phyloP scores from a whole-genome alignment of 2,329 filamentous ascomycete genomes.

The Calycina herbarum region DNA sequence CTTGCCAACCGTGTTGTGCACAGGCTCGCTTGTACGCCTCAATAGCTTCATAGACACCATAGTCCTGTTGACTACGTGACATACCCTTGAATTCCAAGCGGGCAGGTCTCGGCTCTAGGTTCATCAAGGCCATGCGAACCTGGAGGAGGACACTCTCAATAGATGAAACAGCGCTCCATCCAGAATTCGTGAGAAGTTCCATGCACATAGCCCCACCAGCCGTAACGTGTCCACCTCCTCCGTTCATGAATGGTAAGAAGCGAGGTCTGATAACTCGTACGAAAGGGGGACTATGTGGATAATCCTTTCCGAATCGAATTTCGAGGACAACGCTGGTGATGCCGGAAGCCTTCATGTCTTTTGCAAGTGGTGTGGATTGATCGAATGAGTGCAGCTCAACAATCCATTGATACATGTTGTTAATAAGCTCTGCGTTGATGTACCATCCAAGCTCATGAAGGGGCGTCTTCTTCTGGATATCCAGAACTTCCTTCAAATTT shows the following conservation, averaged over 20 bases:
- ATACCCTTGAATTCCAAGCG: slow-evolving; percentile 50
- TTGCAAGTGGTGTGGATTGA: slow-evolving; percentile 62
- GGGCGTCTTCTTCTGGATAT: slow-evolving; percentile 60
- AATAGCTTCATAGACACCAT: slow-evolving; percentile 69
- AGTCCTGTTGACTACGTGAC: slow-evolving; percentile 46
- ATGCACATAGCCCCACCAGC: slow-evolving; percentile 80
- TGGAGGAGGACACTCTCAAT: slow-evolving; percentile 82
- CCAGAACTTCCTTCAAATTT: slow-evolving; percentile 64
- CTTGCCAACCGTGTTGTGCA: slow-evolving; percentile 66
- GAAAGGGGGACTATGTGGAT: slow-evolving; percentile 79
- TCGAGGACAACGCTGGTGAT: slow-evolving; percentile 75
- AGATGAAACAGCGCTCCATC: slow-evolving; percentile 72
- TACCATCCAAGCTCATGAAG: slow-evolving; percentile 78
- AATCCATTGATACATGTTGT: slow-evolving; percentile 82
- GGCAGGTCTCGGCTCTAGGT: slow-evolving; percentile 68
- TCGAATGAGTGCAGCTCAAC: slow-evolving; percentile 87
- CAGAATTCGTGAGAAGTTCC: slow-evolving; percentile 79
- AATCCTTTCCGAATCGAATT: slow-evolving; percentile 75
- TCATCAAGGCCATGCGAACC: slow-evolving; percentile 74
- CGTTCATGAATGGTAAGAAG: slow-evolving; percentile 68
- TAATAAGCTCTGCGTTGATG: slow-evolving; percentile 59
- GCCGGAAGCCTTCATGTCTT: slow-evolving; percentile 67
- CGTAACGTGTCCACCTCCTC: slow-evolving; percentile 86
- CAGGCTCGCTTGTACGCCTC: slow-evolving; percentile 73
- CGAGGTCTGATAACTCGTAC: slow-evolving; percentile 79